A percentile compares a stretch with the other conserved stretches of the same genome.
Conservation (phyloP, 2,329 filamentous ascomycete species). For the Pseudopithomyces chartarum region DNA sequence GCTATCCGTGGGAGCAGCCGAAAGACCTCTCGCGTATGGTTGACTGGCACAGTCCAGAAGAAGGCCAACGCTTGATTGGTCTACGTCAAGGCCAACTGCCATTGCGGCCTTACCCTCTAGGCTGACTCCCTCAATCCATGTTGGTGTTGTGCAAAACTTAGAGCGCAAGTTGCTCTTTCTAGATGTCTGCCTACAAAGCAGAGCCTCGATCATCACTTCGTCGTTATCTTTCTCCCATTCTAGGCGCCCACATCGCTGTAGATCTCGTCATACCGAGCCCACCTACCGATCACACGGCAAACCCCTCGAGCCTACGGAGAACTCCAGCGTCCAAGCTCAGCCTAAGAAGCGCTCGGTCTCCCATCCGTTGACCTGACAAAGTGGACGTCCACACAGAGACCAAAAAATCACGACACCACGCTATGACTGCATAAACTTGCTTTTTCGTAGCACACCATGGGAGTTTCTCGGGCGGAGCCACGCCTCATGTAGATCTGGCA, state of each 20-base stretch:
- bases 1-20: not conserved
- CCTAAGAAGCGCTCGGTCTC: not conserved
- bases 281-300: not conserved
- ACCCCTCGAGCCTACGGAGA: not conserved
- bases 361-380: conserved; percentile 3
- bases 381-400: not conserved
- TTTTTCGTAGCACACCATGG: conserved; percentile 11
- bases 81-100: not conserved
- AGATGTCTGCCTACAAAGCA: not conserved
- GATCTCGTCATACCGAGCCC: not conserved
- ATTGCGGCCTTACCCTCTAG: not conserved
- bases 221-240: not conserved
- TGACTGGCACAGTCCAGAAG: not conserved
- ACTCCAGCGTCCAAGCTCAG: not conserved
- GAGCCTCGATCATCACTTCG: not conserved
- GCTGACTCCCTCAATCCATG: no score
- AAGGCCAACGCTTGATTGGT: not conserved
- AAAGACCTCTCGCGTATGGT: not conserved
- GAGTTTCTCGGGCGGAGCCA: not conserved
- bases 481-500: conserved; percentile 6
- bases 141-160: not conserved
- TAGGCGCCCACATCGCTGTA: not conserved
- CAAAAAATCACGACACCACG: not conserved
- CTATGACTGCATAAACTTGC: conserved; percentile 22
- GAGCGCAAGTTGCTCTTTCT: not conserved